phyloP scores from a whole-genome alignment of 1,139 yeast species.

The Casaregolazyma lundiana region DNA sequence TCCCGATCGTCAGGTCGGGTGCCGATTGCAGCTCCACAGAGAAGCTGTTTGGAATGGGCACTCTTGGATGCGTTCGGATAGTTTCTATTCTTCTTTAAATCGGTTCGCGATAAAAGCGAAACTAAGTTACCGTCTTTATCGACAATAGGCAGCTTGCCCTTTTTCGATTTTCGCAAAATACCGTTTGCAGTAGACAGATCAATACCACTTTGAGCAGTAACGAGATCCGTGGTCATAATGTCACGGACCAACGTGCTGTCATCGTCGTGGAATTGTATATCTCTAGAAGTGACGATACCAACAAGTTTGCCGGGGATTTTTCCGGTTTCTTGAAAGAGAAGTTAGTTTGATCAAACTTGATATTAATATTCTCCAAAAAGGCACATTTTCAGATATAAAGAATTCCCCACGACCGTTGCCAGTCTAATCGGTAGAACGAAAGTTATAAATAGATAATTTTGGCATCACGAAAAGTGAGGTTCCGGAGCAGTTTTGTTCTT shows the following conservation, averaged over 20 bases:
- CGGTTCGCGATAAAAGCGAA: slow-evolving; percentile 90
- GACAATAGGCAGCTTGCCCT: slow-evolving; percentile 95
- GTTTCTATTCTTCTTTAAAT: slow-evolving; percentile 90
- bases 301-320: slow-evolving; percentile 81
- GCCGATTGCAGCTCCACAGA: slow-evolving; percentile 99
- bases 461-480: slow-evolving; percentile 53
- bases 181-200: slow-evolving; percentile 83
- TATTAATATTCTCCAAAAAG: background rate
- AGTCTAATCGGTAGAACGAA: slow-evolving; percentile 93
- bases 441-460: slow-evolving; percentile 55
- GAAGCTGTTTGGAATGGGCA: slow-evolving; percentile 84
- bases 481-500: background rate
- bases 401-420: slow-evolving; percentile 97
- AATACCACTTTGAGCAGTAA: slow-evolving; percentile 71
- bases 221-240: slow-evolving; percentile 85
- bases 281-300: slow-evolving; percentile 96
- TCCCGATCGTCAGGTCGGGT: slow-evolving; percentile 84
- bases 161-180: slow-evolving; percentile 84
- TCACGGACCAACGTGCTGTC: slow-evolving; percentile 57
- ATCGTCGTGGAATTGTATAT: slow-evolving; percentile 89
- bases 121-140: slow-evolving; percentile 73
- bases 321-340: slow-evolving; percentile 60
- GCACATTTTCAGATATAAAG: slow-evolving; percentile 27
- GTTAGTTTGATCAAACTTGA: slow-evolving; percentile 12
- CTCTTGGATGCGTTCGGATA: slow-evolving; percentile 96